phyloP scores from a whole-genome alignment of 2,329 filamentous ascomycete species.

The Diaporthe capsici region DNA sequence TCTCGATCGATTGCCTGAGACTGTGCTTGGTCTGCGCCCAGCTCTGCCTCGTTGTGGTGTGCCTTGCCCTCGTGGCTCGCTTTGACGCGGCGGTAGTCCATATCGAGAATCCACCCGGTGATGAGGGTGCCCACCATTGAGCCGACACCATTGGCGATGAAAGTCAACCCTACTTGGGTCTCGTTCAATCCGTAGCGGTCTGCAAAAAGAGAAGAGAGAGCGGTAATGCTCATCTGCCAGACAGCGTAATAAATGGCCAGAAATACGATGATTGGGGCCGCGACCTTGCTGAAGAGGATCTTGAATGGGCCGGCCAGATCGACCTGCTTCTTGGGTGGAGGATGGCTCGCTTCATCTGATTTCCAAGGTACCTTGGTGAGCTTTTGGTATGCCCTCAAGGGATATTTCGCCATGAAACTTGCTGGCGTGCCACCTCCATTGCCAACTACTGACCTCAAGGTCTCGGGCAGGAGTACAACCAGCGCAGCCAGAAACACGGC shows the following conservation, averaged over 20 bases:
- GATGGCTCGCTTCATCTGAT: slow-evolving; percentile 14
- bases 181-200: slow-evolving; percentile 72
- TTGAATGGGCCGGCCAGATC: slow-evolving; percentile 92
- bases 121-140: slow-evolving; percentile 61
- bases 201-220: slow-evolving; percentile 59
- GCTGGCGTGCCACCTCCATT: slow-evolving; percentile 56
- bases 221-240: slow-evolving; percentile 62
- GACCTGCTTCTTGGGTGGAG: slow-evolving; percentile 19
- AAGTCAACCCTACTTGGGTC: slow-evolving; percentile 66
- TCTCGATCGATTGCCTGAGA: slow-evolving; percentile 52
- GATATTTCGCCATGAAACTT: slow-evolving; percentile 44
- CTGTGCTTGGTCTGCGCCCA: slow-evolving; percentile 66
- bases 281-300: slow-evolving; percentile 86
- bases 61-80: slow-evolving; percentile 40
- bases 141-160: slow-evolving; percentile 64
- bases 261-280: slow-evolving; percentile 65
- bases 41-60: slow-evolving; percentile 64
- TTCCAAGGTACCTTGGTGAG: slow-evolving; percentile 40
- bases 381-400: slow-evolving; percentile 45
- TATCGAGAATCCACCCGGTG: slow-evolving; percentile 72
- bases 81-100: slow-evolving; percentile 71
- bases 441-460: slow-evolving; percentile 59
- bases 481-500: slow-evolving; percentile 53
- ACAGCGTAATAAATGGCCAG: slow-evolving; percentile 63
- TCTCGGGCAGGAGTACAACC: slow-evolving; percentile 61